Base-by-base conservation (phyloP, 352 stramenopile genomes). In the Hyaloperonospora brassicae region DNA sequence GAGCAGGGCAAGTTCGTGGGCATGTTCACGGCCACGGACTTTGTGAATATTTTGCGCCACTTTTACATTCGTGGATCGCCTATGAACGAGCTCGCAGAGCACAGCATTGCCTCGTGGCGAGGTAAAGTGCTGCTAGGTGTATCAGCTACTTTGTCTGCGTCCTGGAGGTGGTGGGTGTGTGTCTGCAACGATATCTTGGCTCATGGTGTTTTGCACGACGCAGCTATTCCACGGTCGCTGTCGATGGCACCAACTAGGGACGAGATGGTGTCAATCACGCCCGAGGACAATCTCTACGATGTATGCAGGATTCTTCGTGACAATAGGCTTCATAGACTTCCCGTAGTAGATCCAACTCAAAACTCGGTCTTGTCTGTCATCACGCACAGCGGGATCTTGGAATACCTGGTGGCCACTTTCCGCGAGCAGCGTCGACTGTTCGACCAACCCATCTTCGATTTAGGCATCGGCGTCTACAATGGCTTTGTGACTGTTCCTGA, bases 1-100 rank as follows among this genome's bases (percentile, higher is more conserved):
- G 83, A 92, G 34, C 77, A 87, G 50, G 92, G 93, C 22, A 80
- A 95, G 56, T 99, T 99, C 59, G 94, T 98, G 3, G 96, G 95
- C 43, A 90, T 98, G 66, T 96, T 99, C 63, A 98, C 95, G 2
- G 90, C 97, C 1, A 98, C 93, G 10, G 96, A 99, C 73, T 99
- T 98, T 79, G 97, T 99, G 64, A 96, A 98, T 66, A 97, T 98
- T 57, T 62, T 99, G 36, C 81, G 94, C 17, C 86, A 97, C 62
- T 98, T 97, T 68, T 95, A 94, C 66, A 82, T 86, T 35, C 92
- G 87, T 22, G 82, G 86, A n/a, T 86, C 84, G 30, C 79, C 93
- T 39, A 94, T 97, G 78, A 87, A 89, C 41, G 78, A 89, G 48
- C 64, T 90, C 51, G 78, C 83, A 56, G 83, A 93, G 52, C 77